Percentiles rank a stretch among this genome's conserved stretches.
Evolutionary conservation across 1,139 yeast species (phyloP).

Genomic region (Candida sp.): DNA sequence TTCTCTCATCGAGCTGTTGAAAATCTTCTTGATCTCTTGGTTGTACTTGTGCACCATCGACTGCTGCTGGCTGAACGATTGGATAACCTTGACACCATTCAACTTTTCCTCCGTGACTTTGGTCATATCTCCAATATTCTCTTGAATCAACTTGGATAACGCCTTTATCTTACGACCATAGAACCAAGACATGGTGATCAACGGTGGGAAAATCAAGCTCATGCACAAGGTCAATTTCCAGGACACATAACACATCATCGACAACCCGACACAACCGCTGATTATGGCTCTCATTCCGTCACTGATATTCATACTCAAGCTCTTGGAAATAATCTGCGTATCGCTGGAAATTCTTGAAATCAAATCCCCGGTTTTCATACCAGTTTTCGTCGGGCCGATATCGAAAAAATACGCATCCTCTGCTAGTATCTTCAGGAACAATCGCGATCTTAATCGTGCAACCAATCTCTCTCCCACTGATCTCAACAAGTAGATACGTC

Average conservation of each 20-base stretch:
- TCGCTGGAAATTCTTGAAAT: slow-evolving; percentile 89
- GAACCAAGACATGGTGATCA: slow-evolving; percentile 71
- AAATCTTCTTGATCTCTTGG: slow-evolving; percentile 74
- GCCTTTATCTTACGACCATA: slow-evolving; percentile 83
- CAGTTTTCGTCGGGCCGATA: slow-evolving; percentile 56
- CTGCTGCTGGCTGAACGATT: slow-evolving; percentile 86
- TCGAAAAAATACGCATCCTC: slow-evolving; percentile 96
- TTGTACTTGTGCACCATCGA: slow-evolving; percentile 54
- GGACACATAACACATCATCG: slow-evolving; percentile 92
- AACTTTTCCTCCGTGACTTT: slow-evolving; percentile 93
- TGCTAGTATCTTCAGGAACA: slow-evolving; percentile 75
- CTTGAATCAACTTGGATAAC: slow-evolving; percentile 79
- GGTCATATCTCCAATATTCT: slow-evolving; percentile 84
- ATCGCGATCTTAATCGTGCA: slow-evolving; percentile 76
- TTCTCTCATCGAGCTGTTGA: slow-evolving; percentile 75
- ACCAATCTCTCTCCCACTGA: slow-evolving; percentile 87
- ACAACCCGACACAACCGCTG: slow-evolving; percentile 77
- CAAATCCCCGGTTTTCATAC: slow-evolving; percentile 87
- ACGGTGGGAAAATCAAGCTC: slow-evolving; percentile 81
- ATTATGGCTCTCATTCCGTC: slow-evolving; percentile 87
- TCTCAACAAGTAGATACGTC: slow-evolving; percentile 74
- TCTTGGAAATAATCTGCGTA: slow-evolving; percentile 86
- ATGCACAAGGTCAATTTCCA: slow-evolving; percentile 78
- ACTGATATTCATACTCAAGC: slow-evolving; percentile 87
- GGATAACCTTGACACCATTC: slow-evolving; percentile 85